A percentile compares a stretch with the other conserved stretches of the same genome.
Conservation (phyloP, 306 rosid species). For the Luffa aegyptiaca region DNA sequence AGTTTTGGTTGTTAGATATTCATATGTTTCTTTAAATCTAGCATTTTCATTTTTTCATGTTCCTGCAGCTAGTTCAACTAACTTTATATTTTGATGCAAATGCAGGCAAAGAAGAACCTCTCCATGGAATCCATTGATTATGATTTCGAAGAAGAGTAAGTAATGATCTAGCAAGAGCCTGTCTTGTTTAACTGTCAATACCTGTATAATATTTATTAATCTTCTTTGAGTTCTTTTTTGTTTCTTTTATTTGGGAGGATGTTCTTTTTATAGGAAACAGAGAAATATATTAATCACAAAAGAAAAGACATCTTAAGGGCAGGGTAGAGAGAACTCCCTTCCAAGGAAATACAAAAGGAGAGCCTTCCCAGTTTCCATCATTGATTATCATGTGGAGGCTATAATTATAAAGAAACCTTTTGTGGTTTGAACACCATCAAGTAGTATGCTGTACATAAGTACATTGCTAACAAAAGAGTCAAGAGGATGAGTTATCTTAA, state of each 20-base stretch:
- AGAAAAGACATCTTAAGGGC: neutral
- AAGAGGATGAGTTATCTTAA: neutral
- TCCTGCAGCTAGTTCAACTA: neutral
- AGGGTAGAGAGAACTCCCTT: neutral
- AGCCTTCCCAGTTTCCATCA: neutral
- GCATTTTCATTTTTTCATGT: neutral
- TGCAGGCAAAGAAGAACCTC: conserved; percentile 90
- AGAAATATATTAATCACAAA: neutral
- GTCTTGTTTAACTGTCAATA: neutral
- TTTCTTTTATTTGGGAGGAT: neutral
- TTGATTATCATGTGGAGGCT: neutral
- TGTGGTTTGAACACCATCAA: neutral
- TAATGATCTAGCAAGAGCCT: conserved; percentile 14
- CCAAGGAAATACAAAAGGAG: neutral
- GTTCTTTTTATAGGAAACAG: neutral
- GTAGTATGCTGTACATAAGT: neutral
- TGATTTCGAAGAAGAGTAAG: conserved; percentile 67
- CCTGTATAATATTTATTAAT: neutral
- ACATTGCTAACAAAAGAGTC: neutral
- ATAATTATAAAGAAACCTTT: neutral
- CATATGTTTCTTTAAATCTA: neutral
- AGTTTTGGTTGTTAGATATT: neutral
- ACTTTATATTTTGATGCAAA: conserved; percentile 7
- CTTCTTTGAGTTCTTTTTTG: neutral
- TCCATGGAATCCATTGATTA: conserved; percentile 78